Conservation (phyloP, 2,329 filamentous ascomycete species). For the Cladosporium austrohemisphaericum region DNA sequence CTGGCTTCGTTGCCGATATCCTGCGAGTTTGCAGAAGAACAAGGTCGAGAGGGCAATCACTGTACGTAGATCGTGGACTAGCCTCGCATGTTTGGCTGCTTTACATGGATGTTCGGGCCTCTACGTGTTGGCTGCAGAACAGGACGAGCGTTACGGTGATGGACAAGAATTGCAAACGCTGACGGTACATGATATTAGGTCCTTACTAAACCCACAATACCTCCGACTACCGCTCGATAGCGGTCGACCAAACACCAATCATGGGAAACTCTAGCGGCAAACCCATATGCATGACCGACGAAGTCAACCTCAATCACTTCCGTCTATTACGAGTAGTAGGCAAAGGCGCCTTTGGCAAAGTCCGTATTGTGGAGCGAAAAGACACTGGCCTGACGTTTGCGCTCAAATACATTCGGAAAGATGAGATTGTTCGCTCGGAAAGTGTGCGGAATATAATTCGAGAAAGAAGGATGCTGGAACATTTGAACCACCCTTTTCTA, state of each 20-base stretch:
- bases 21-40: too few species aligned
- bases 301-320: slow-evolving; percentile 98
- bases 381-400: slow-evolving; percentile 92
- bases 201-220: neutral
- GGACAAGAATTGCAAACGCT: neutral
- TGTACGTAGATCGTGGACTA: too few species aligned
- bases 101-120: neutral
- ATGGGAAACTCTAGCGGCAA: slow-evolving; percentile 98
- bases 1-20: too few species aligned
- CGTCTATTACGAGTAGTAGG: slow-evolving; percentile 91
- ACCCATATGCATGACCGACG: slow-evolving; percentile 84
- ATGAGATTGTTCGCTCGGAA: slow-evolving; percentile 97
- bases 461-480: slow-evolving; percentile 95
- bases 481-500: slow-evolving; percentile 95
- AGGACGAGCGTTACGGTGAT: too few species aligned
- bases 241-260: neutral
- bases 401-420: slow-evolving; percentile 96
- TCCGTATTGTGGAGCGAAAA: slow-evolving; percentile 96
- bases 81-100: neutral
- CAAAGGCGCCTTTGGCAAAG: slow-evolving; percentile 97
- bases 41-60: neutral
- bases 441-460: slow-evolving; percentile 98
- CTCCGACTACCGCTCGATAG: neutral
- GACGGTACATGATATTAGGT: neutral
- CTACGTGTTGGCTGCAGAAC: too few species aligned